These are phyloP conservation scores for Phytophthora melonis DNA, from an alignment of 352 stramenopile species.

Conservation along the genomic window DNA sequence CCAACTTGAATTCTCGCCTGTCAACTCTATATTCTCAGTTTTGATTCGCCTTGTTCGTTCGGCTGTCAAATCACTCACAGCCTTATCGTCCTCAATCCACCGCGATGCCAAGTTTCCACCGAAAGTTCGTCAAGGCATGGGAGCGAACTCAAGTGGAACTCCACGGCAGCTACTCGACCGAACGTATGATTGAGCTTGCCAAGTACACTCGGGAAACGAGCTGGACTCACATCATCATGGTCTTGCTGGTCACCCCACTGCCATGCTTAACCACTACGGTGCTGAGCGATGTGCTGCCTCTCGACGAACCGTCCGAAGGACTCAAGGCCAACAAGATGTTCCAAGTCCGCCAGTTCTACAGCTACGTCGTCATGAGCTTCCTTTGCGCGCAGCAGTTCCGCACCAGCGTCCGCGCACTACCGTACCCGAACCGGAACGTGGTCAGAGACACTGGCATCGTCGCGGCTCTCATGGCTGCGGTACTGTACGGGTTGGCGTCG, in stretches of 20 bases:
- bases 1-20: too few species aligned
- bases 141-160: slow-evolving; percentile 17
- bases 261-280: not conserved
- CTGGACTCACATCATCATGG: not conserved
- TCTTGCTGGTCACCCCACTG: slow-evolving; percentile 1
- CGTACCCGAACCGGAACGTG: not conserved
- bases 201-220: slow-evolving; percentile 7
- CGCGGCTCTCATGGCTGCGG: not conserved
- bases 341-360: not conserved
- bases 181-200: slow-evolving; percentile 1
- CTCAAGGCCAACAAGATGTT: not conserved
- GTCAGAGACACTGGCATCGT: not conserved
- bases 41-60: too few species aligned
- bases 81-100: too few species aligned
- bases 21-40: too few species aligned
- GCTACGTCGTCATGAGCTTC: not conserved
- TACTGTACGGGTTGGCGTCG: not conserved
- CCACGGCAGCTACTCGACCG: slow-evolving; percentile 10
- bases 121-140: slow-evolving; percentile 2
- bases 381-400: not conserved
- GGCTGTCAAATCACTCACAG: too few species aligned
- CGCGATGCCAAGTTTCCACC: not conserved
- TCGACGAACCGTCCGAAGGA: not conserved
- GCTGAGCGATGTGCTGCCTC: not conserved
- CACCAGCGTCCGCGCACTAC: not conserved